These are phyloP conservation scores for Sphagnum fallax DNA, from an alignment of 228 moss, liverwort and hornwort species.

Conservation along the genomic window DNA sequence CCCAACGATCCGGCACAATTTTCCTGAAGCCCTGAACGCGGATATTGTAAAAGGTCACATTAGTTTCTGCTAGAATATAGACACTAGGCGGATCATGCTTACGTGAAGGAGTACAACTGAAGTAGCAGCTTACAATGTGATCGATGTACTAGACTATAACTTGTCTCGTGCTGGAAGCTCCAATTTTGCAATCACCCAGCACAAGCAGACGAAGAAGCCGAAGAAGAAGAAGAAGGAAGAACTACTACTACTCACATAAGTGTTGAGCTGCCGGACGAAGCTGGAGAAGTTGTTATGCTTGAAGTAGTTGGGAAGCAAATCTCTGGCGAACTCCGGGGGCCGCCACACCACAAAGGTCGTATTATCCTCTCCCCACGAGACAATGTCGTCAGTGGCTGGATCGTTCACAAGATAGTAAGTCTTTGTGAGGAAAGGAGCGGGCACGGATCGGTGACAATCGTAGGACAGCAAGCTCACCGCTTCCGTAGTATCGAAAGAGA, in stretches of 20 bases:
- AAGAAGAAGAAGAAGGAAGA: slow-evolving; percentile 1
- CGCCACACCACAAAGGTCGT: slow-evolving; percentile 68
- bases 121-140: neutral
- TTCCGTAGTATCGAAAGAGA: slow-evolving; percentile 60
- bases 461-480: slow-evolving; percentile 50
- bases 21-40: slow-evolving; percentile 62
- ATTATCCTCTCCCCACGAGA: slow-evolving; percentile 60
- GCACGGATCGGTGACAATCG: slow-evolving; percentile 54
- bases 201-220: neutral
- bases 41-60: neutral
- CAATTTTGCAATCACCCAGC: too few species aligned
- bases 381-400: slow-evolving; percentile 47
- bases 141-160: neutral
- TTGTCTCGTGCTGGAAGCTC: too few species aligned
- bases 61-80: neutral
- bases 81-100: neutral
- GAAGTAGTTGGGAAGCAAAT: slow-evolving; percentile 70
- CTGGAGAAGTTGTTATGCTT: slow-evolving; percentile 81
- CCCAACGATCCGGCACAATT: slow-evolving; percentile 79
- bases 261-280: slow-evolving; percentile 68
- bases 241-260: slow-evolving; percentile 36
- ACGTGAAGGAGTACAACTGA: neutral
- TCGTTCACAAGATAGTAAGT: slow-evolving; percentile 66
- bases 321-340: slow-evolving; percentile 61
- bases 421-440: slow-evolving; percentile 62